phyloP scores from a whole-genome alignment of 805 yeast species.

The Ogataea trehaloabstinens region DNA sequence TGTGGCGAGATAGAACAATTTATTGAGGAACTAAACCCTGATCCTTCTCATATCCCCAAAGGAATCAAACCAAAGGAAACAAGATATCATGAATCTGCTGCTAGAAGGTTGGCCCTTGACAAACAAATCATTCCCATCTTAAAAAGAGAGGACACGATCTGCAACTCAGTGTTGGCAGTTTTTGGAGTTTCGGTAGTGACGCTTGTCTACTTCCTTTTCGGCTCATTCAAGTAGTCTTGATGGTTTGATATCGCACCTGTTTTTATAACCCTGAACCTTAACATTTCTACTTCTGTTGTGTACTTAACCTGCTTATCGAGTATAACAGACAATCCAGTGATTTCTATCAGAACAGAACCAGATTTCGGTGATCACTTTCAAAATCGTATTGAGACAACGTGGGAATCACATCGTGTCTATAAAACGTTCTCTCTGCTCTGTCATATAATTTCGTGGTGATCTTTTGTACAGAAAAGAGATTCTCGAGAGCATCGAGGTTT shows the following conservation, averaged over 20 bases:
- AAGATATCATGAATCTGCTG: slow-evolving; percentile 45
- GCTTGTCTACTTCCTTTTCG: slow-evolving; percentile 11
- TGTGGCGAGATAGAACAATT: slow-evolving; percentile 89
- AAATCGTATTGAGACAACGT: slow-evolving; percentile 14
- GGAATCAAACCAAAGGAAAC: slow-evolving; percentile 49
- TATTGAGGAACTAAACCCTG: slow-evolving; percentile 74
- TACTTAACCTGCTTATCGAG: not conserved
- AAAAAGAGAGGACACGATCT: slow-evolving; percentile 15
- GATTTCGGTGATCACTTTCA: slow-evolving; percentile 9
- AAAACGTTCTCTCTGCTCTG: slow-evolving; percentile 13
- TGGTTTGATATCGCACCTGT: too few species aligned
- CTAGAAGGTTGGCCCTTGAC: slow-evolving; percentile 40
- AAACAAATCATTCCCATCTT: slow-evolving; percentile 18
- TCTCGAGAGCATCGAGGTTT: slow-evolving; percentile 4
- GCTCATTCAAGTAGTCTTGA: slow-evolving; percentile 4
- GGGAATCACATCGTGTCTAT: slow-evolving; percentile 5
- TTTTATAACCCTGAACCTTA: too few species aligned
- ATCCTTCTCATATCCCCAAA: slow-evolving; percentile 48
- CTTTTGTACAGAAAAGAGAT: slow-evolving; percentile 12
- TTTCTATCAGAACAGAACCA: not conserved
- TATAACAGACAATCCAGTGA: not conserved
- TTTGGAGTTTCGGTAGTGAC: slow-evolving; percentile 22
- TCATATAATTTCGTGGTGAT: slow-evolving; percentile 10
- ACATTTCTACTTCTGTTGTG: too few species aligned
- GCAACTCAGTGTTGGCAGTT: slow-evolving; percentile 16